Evolutionary conservation across 768 basidiomycete species (phyloP), one percentile per base, ranked within the genome.

Genomic region (Russula sp.): DNA sequence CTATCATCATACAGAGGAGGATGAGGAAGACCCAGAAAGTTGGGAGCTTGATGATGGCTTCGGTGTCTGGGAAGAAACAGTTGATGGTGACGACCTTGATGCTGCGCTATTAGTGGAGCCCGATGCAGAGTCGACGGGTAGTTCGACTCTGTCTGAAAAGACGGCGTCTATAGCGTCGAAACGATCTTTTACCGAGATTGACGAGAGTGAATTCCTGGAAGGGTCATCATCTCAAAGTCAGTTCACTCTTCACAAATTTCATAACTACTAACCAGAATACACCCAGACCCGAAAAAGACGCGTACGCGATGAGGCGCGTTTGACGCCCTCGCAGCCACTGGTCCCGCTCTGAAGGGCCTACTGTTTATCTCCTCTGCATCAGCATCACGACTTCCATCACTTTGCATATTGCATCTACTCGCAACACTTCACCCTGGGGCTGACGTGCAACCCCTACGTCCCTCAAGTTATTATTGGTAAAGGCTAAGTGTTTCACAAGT

Each of bases 41-140:
- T 64, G 63, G 63, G 63, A 64, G 13, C 63, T 64, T 44, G 63
- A 64, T 55, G 63, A 64, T 9, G 54, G 58, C 54, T 42, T 56
- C 34, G 54, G n/a, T 31, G 48, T 20, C n/a, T 60, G 63, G 58
- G 63, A 64, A 6, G 63, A 56, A 13, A 16, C 54, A 11, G 22
- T 55, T 18, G 63, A 55, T 20, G 59, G 58, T 34, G 58, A 64
- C 34, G 59, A 64, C 27, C 35, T 60, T 6, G 59, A 60, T 55
- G 14, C 35, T 20, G 63, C 32, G 6, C 35, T 55, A 22, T 48
- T 48, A 10, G 58, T 44, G 31, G 63, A 60, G 20, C 54, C 34
- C 32, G 63, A 64, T 40, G 60, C 63, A 32, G 58, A 39, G 18
- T 64, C 63, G 37, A 50, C 63, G 18, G 54, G 59, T 22, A 64